Percentiles rank a stretch among this genome's conserved stretches.
Conservation (phyloP, 2,329 filamentous ascomycete genomes). For the Sporothrix sp. region DNA sequence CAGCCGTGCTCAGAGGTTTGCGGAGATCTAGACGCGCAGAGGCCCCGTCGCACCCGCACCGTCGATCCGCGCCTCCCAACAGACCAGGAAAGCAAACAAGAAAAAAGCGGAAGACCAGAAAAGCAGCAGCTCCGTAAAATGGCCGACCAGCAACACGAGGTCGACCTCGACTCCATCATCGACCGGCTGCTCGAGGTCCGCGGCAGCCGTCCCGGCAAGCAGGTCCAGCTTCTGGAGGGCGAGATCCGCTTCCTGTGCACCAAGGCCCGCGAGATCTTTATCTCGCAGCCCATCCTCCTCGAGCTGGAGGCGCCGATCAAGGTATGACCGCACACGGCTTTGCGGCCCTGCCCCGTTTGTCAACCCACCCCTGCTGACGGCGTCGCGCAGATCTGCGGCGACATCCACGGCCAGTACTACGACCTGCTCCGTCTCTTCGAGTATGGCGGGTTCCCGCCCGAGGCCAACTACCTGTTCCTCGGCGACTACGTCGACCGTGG, state of each 20-base stretch:
- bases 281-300: constrained; percentile 94
- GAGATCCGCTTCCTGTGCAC: constrained; percentile 97
- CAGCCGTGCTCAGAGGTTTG: constrained; percentile 18
- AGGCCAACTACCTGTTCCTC: constrained; percentile 98
- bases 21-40: constrained; percentile 15
- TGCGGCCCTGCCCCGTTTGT: constrained; percentile 1
- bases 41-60: constrained; percentile 10
- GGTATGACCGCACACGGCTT: no score
- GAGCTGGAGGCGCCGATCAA: constrained; percentile 98
- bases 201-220: constrained; percentile 95
- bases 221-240: constrained; percentile 90
- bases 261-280: constrained; percentile 98
- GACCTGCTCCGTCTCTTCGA: constrained; percentile 95
- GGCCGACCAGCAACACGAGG: constrained; percentile 66
- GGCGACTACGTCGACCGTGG: constrained; percentile 98
- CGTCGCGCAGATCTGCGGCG: constrained; percentile 96
- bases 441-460: constrained; percentile 94
- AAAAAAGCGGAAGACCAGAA: constrained; percentile 4
- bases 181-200: constrained; percentile 94
- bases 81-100: constrained; percentile 2
- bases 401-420: constrained; percentile 99
- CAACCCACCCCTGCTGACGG: no score
- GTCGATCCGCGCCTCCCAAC: constrained; percentile 3
- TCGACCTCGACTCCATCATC: constrained; percentile 99
- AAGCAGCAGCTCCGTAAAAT: constrained; percentile 29